Base-by-base conservation (phyloP, 148 eudicot species). In the Rhododendron simsii region DNA sequence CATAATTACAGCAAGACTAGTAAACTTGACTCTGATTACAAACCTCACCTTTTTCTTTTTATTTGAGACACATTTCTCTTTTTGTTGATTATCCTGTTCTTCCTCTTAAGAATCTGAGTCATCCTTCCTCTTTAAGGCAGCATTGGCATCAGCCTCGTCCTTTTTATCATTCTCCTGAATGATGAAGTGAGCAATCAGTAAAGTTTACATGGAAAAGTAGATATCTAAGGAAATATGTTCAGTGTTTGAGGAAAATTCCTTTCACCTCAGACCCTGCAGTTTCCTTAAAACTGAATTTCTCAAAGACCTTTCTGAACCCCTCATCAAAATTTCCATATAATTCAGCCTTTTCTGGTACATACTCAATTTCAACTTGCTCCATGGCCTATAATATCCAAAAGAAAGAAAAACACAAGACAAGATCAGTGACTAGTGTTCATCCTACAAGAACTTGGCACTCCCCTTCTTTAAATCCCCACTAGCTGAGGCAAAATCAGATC, bases 21-120 rank as follows among this genome's bases (percentile, higher is more conserved):
- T 15, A 81, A 8, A 55, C 71, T 33, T 45, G 71, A 57, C 16
- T 55, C 47, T 20, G 13, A 85, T 82, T 76, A 65, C 41, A 67
- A 65, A 80, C 13, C 51, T 48, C 51, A 95, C 99, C 96, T 97
- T 97, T 86, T 95, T 97, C 92, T 94, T 95, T 86, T 95, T 97
- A 87, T 97, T 97, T 71, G 99, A 97, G 23, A 93, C 53, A 9
- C 96, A 98, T 83, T 91, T 93, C 86, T 97, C 99, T 90, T 93
- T 97, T 84, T 90, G 94, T 48, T 89, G 89, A 13, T 86, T 83
- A 89, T 97, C 99, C 76, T 91, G 94, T 55, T 95, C 98, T 83
- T 97, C 99, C 85, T 94, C 98, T 23, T 95, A 98, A 15, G 95
- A 93, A 91, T 97, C 99, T 33, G 99, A 94, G 86, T 93, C 94